phyloP scores from a whole-genome alignment of 2,329 filamentous ascomycete genomes.

The Sclerotinia sclerotiorum region DNA sequence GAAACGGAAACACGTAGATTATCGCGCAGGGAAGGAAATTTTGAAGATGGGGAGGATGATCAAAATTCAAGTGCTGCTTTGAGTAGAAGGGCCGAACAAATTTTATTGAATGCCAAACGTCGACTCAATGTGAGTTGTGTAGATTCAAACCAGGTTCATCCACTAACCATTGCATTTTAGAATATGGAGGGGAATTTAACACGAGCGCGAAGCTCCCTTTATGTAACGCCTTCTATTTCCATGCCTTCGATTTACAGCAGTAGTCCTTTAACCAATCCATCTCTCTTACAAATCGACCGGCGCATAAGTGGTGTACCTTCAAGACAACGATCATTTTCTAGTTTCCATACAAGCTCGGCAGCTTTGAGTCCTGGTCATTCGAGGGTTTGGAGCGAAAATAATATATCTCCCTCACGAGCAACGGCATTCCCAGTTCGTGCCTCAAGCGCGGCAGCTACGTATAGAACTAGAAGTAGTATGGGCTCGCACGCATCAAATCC shows the following conservation, averaged over 20 bases:
- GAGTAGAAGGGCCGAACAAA: conserved; percentile 82
- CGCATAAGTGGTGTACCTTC: conserved; percentile 28
- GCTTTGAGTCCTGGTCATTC: conserved; percentile 51
- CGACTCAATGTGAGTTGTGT: conserved; percentile 70
- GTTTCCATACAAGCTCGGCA: conserved; percentile 31
- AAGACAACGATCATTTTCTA: conserved; percentile 32
- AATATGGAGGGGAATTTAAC: conserved; percentile 91
- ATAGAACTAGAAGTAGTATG: conserved; percentile 40
- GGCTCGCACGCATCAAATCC: conserved; percentile 21
- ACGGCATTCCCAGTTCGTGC: conserved; percentile 54
- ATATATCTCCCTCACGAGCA: conserved; percentile 48
- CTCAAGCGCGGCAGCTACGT: conserved; percentile 61
- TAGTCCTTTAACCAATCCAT: conserved; percentile 42
- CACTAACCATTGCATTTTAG: conserved; percentile 47
- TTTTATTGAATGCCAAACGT: conserved; percentile 88
- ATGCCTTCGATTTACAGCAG: conserved; percentile 46
- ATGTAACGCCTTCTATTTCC: conserved; percentile 51
- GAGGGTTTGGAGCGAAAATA: conserved; percentile 62
- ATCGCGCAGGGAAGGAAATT: conserved; percentile 36
- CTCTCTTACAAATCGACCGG: conserved; percentile 33
- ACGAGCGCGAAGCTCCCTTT: conserved; percentile 70
- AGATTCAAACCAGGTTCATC: not conserved
- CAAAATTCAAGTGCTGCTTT: conserved; percentile 71
- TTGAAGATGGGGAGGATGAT: conserved; percentile 49
- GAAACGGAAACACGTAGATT: conserved; percentile 36